phyloP scores from a whole-genome alignment of 148 eudicot genomes.

The Chenopodium album region DNA sequence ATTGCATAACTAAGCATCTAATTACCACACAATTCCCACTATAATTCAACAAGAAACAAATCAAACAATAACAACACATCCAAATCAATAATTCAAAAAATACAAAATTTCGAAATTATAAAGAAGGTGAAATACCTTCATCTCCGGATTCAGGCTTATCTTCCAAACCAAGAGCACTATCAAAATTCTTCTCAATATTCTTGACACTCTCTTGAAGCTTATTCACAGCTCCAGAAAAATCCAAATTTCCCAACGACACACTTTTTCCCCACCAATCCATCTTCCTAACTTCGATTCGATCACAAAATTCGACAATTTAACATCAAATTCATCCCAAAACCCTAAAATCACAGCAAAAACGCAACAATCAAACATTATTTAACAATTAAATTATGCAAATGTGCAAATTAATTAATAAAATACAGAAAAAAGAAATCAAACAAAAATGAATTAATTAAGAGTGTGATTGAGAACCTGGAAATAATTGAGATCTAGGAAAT shows the following conservation, averaged over 20 bases:
- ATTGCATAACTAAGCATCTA: no score
- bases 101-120: neutral
- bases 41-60: neutral
- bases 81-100: neutral
- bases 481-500: neutral
- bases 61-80: neutral
- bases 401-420: neutral
- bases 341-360: constrained; percentile 9
- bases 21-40: neutral
- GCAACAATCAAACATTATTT: neutral
- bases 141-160: constrained; percentile 44
- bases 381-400: neutral
- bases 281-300: constrained; percentile 5
- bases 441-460: neutral
- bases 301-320: constrained; percentile 5
- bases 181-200: constrained; percentile 89
- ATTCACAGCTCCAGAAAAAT: constrained; percentile 86
- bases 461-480: neutral
- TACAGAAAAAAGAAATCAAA: neutral
- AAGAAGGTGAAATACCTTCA: constrained; percentile 42
- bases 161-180: constrained; percentile 83
- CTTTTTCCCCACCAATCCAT: constrained; percentile 91
- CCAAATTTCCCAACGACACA: constrained; percentile 78
- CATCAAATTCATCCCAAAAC: constrained; percentile 28
- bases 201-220: constrained; percentile 90